Evolutionary conservation across 441 rosid species (phyloP).

Genomic region (Populus hybrid): DNA sequence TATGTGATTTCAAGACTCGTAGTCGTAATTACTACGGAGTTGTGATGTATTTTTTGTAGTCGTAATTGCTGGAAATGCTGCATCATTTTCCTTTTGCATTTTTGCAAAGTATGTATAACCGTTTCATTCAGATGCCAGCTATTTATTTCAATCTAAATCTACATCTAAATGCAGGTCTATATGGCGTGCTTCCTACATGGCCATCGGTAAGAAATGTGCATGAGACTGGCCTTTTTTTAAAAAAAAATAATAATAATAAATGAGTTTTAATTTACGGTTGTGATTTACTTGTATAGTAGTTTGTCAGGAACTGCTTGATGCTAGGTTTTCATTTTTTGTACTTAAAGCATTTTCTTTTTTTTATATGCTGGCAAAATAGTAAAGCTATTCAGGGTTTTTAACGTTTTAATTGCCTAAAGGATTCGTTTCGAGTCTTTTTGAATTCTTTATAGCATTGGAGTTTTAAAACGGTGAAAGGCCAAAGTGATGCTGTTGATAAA

Average conservation of each 20-base stretch:
- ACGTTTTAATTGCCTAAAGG: neutral
- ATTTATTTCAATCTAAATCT: slow-evolving; percentile 16
- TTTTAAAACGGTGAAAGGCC: neutral
- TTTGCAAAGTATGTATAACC: neutral
- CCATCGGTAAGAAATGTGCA: slow-evolving; percentile 45
- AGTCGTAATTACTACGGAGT: too few species aligned
- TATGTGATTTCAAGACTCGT: neutral
- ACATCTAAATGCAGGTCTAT: slow-evolving; percentile 55
- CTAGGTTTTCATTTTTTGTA: neutral
- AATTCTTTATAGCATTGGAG: neutral
- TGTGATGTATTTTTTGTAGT: neutral
- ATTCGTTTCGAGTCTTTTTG: neutral
- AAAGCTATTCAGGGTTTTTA: neutral
- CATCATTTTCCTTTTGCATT: neutral
- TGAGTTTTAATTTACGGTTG: neutral
- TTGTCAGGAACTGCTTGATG: neutral
- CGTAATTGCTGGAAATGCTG: neutral
- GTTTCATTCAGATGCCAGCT: neutral
- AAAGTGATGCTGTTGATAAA: neutral
- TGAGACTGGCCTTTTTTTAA: neutral
- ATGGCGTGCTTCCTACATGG: slow-evolving; percentile 90
- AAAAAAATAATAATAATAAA: too few species aligned
- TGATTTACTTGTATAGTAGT: neutral
- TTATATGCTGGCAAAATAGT: neutral
- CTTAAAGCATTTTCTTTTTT: neutral